Base-by-base conservation (phyloP, 129 eudicot genomes). In the Arctium minus region DNA sequence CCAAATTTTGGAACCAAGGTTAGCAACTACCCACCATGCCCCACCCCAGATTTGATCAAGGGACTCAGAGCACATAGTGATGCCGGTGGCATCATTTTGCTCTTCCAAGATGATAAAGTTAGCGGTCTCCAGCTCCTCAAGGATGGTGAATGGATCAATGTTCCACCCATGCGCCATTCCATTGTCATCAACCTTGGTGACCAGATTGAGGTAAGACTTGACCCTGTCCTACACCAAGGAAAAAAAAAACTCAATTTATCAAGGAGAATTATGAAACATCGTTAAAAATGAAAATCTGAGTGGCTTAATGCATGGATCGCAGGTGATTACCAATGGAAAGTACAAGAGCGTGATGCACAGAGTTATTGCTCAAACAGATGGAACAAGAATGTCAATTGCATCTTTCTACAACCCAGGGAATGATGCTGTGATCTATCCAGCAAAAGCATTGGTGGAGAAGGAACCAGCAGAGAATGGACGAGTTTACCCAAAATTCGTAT, bases 21-120 rank as follows among this genome's bases (percentile, higher is more conserved):
- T 32, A 87, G 91, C 81, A 91, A 89, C 91, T 91, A 91, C 80
- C 96, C 96, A 72, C 90, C 91, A 69, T 91, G 96, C 71, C 96
- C 96, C 30, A 86, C 89, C 60, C 93, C 93, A 0, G 89, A 89
- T 65, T 74, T 88, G 50, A 88, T 92, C 81, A 92, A 89, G 83
- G 96, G 96, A 11, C 93, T 89, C 2, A 77, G 96, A 82, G 93
- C 91, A 39, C 96, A 91, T 85, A 89, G 90, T 1, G 90, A 91
- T 81, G 96, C 96, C 37, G 96, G 95, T 68, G 92, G 95, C 86
- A 85, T 91, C 44, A 87, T 91, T 74, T 74, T 91, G 70, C 91
- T 91, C 8, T 91, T 91, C 85, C 92, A 91, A 73, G 95, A 91
- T 76, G 92, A 87, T 75, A 87, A 83, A 78, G 92, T 91, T 42